These are phyloP conservation scores for Tolypocladium guangdongense DNA, from an alignment of 2,329 filamentous ascomycete genomes.

Conservation along the genomic window DNA sequence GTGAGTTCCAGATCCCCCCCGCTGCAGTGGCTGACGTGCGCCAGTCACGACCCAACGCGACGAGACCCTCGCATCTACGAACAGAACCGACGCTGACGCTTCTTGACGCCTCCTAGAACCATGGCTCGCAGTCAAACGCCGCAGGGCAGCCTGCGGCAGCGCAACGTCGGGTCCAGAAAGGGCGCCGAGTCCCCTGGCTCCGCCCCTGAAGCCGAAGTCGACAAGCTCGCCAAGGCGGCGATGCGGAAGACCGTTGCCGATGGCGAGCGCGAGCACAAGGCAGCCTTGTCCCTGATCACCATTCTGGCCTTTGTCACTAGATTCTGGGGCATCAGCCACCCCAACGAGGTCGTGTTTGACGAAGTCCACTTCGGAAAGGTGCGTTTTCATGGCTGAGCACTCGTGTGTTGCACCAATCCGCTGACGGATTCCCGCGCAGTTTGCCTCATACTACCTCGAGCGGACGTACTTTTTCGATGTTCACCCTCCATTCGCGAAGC, in stretches of 20 bases:
- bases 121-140: conserved; percentile 40
- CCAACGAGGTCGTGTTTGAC: conserved; percentile 95
- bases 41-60: not conserved
- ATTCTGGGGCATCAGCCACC: conserved; percentile 94
- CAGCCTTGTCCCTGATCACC: conserved; percentile 69
- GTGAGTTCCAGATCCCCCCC: not conserved
- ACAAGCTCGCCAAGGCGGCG: conserved; percentile 33
- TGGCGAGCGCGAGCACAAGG: conserved; percentile 75
- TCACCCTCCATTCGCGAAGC: conserved; percentile 94
- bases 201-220: conserved; percentile 36
- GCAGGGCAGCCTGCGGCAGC: conserved; percentile 49
- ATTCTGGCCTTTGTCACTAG: conserved; percentile 77
- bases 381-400: conserved; percentile 15
- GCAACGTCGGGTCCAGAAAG: conserved; percentile 43
- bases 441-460: conserved; percentile 77
- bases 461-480: conserved; percentile 99
- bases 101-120: conserved; percentile 12
- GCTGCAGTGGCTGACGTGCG: not conserved
- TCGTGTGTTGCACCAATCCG: not conserved
- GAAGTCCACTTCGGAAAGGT: conserved; percentile 99
- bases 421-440: conserved; percentile 29
- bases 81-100: conserved; percentile 8
- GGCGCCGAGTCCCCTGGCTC: conserved; percentile 23
- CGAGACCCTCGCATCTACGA: not conserved
- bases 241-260: conserved; percentile 23